phyloP scores from a whole-genome alignment of 148 eudicot species.

The Amaranthus palmeri region DNA sequence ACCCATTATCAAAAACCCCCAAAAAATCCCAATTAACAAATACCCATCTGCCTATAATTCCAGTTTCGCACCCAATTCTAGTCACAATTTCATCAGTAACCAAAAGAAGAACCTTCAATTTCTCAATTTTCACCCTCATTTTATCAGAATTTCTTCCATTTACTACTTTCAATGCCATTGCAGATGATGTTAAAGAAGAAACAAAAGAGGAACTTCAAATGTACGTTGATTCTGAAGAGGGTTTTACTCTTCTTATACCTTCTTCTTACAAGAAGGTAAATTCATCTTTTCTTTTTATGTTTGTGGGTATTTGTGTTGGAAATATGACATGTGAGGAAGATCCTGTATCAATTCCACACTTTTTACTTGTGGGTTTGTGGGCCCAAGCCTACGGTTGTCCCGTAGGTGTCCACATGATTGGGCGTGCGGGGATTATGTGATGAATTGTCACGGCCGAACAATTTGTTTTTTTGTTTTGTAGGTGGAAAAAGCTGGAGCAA shows the following conservation, averaged over 20 bases:
- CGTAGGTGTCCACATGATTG: too few species aligned
- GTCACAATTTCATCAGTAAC: constrained; percentile 3
- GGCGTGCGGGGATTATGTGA: too few species aligned
- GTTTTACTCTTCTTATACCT: constrained; percentile 76
- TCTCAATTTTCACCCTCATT: constrained; percentile 43
- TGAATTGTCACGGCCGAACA: background rate
- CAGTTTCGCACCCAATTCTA: constrained; percentile 12
- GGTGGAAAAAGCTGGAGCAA: constrained; percentile 96
- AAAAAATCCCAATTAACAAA: constrained; percentile 18
- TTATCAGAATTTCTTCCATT: constrained; percentile 23
- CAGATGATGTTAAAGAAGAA: constrained; percentile 24
- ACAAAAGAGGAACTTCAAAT: constrained; percentile 35
- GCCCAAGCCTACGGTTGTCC: too few species aligned
- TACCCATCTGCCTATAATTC: constrained; percentile 18
- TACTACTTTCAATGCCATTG: constrained; percentile 26
- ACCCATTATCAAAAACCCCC: constrained; percentile 15
- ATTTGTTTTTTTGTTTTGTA: constrained; percentile 20
- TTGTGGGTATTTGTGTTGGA: background rate
- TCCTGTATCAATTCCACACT: background rate
- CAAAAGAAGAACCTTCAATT: constrained; percentile 40
- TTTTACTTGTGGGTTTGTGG: constrained; percentile 3
- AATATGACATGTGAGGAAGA: background rate
- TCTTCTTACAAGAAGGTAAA: constrained; percentile 69
- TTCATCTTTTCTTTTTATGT: background rate
- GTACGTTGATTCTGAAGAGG: constrained; percentile 58